Evolutionary conservation across 1,284 basidiomycete genomes (phyloP), one percentile per base, ranked within the genome.

Genomic region (Puccinia triticina): DNA sequence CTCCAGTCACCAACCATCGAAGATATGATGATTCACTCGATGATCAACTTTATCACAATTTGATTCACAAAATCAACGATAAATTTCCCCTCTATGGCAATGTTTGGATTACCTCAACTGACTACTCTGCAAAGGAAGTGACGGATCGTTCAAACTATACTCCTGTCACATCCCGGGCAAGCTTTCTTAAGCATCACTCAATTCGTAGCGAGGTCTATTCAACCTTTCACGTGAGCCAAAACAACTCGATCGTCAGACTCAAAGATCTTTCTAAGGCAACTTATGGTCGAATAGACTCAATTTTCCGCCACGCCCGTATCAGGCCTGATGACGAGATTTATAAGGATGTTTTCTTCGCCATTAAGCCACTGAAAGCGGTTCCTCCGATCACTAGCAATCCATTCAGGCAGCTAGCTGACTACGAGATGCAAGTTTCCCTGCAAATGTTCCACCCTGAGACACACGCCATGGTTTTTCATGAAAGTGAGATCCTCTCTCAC

Each of bases 61-160:
- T 78, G 16, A 55, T 78, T 23, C 5, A 23, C 11, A 46, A 55
- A 57, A 23, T 78, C 4, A 78, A 78, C 55, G 29, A 78, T 23
- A 48, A 67, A 26, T 37, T 55, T 26, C 16, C 61, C 0, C 23
- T 37, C 1, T 2, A 1, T 53, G 32, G 21, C 34, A 34, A 50
- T 37, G 8, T 7, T 23, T 78, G 77, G 77, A 55, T 78, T 18
- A 5, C 64, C 23, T 50, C 77, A 16, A 69, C 26, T n/a, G 4
- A 67, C 7, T 78, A 53, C 37, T 66, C 10, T 16, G 26, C 23
- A 14, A 67, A 69, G 10, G 11, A 26, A 16, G 21, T 8, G 29
- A 10, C 23, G 10, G 40, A 53, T 32, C 4, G 23, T 29, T 48
- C 37, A 18, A 16, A 32, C 37, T 77, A 0, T 34, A 2, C n/a